phyloP scores from a whole-genome alignment of 208 protist species.

The Leishmania mexicana region DNA sequence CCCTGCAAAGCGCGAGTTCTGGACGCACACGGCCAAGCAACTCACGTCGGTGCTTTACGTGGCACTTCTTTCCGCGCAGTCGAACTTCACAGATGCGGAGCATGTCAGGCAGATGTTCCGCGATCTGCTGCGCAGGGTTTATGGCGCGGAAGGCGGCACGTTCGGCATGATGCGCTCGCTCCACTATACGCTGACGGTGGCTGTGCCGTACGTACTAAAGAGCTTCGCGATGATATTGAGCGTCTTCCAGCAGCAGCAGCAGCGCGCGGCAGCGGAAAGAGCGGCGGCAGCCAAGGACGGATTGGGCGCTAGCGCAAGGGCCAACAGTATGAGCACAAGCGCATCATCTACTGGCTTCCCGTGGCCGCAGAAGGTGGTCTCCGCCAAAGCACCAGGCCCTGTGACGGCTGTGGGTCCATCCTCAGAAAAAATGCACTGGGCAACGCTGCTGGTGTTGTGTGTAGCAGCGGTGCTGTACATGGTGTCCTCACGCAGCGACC shows the following conservation, averaged over 20 bases:
- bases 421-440: slow-evolving; percentile 9
- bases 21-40: slow-evolving; percentile 13
- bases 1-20: slow-evolving; percentile 13
- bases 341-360: not conserved
- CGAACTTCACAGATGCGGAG: slow-evolving; percentile 18
- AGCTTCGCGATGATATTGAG: slow-evolving; percentile 14
- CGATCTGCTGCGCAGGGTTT: slow-evolving; percentile 12
- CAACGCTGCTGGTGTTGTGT: slow-evolving; percentile 18
- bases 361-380: not conserved
- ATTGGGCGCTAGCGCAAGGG: not conserved
- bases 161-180: slow-evolving; percentile 20
- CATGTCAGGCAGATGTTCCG: slow-evolving; percentile 10
- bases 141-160: slow-evolving; percentile 3
- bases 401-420: not conserved
- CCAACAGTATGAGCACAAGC: not conserved
- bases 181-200: slow-evolving; percentile 27
- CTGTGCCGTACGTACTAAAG: slow-evolving; percentile 7
- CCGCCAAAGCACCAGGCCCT: not conserved
- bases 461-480: slow-evolving; percentile 18
- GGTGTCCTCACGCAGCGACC: not conserved
- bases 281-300: not conserved
- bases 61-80: slow-evolving; percentile 15
- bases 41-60: slow-evolving; percentile 29
- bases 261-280: not conserved
- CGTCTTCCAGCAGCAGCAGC: slow-evolving; percentile 15